phyloP scores from a whole-genome alignment of 179 eudicot species.

The Heliamphora pulchella region DNA sequence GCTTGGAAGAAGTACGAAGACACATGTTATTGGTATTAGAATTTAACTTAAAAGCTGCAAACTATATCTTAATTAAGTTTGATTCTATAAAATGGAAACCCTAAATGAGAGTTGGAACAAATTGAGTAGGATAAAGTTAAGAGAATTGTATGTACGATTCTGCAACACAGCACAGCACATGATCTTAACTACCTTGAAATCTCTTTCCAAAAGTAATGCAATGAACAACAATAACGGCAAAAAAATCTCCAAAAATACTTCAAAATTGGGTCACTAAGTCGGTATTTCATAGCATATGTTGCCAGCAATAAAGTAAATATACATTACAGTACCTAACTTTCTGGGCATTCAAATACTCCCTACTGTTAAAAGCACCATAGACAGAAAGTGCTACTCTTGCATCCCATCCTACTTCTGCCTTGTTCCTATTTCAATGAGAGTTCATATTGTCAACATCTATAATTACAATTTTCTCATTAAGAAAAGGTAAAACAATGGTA shows the following conservation, averaged over 20 bases:
- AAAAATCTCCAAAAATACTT: neutral
- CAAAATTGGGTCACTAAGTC: neutral
- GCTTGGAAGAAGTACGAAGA: neutral
- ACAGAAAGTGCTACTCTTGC: conserved; percentile 72
- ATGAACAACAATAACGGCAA: neutral
- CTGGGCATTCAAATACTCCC: conserved; percentile 84
- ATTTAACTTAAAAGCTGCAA: neutral
- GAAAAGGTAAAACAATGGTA: neutral
- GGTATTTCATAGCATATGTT: neutral
- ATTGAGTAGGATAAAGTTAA: neutral
- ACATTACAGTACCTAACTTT: conserved; percentile 48
- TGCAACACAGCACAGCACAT: neutral
- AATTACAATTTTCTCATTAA: neutral
- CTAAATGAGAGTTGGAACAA: neutral
- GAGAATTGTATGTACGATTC: neutral
- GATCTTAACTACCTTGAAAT: neutral
- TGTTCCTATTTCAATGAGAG: conserved; percentile 34
- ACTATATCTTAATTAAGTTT: neutral
- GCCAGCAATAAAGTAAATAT: neutral
- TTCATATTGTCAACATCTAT: conserved; percentile 18
- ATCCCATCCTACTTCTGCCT: conserved; percentile 67
- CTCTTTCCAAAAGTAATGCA: neutral
- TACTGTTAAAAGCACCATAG: conserved; percentile 57
- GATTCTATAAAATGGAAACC: neutral
- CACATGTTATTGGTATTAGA: neutral